These are phyloP conservation scores for Pyrus betulifolia DNA, from an alignment of 306 rosid species.

Conservation along the genomic window DNA sequence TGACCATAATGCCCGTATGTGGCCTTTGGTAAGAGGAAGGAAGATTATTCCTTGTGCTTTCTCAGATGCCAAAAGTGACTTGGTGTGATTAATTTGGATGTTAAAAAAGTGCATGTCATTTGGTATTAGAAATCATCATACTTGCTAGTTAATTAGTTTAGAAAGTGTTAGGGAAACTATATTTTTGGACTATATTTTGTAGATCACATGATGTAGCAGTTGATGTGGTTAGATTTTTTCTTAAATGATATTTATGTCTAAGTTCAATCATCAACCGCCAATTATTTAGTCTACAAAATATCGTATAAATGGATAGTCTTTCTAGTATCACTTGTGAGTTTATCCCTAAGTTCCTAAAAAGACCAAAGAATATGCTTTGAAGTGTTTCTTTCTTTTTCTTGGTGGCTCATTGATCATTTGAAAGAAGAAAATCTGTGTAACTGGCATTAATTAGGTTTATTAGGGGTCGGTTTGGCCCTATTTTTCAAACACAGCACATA, in stretches of 20 bases:
- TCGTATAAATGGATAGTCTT: too few species aligned
- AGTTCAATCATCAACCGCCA: too few species aligned
- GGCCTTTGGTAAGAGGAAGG: slow-evolving; percentile 1
- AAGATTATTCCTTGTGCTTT: slow-evolving; percentile 39
- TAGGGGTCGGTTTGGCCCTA: not conserved
- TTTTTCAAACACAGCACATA: not conserved
- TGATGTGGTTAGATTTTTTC: too few species aligned
- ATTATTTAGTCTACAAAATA: too few species aligned
- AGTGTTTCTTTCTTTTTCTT: not conserved
- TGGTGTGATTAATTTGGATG: not conserved
- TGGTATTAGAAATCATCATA: not conserved
- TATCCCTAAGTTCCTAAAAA: not conserved
- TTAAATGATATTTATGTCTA: too few species aligned
- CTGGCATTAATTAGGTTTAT: not conserved
- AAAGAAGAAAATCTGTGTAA: not conserved
- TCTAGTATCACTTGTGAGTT: not conserved
- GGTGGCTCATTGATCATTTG: slow-evolving; percentile 1
- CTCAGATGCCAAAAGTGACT: slow-evolving; percentile 23
- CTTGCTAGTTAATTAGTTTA: too few species aligned
- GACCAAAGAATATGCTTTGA: not conserved
- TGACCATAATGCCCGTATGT: slow-evolving; percentile 47
- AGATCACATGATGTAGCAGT: too few species aligned
- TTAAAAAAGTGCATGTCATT: not conserved
- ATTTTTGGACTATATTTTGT: too few species aligned
- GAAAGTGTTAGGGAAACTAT: too few species aligned